Evolutionary conservation across 176 grass and related monocot species (phyloP).

Genomic region (Oryza australiensis): DNA sequence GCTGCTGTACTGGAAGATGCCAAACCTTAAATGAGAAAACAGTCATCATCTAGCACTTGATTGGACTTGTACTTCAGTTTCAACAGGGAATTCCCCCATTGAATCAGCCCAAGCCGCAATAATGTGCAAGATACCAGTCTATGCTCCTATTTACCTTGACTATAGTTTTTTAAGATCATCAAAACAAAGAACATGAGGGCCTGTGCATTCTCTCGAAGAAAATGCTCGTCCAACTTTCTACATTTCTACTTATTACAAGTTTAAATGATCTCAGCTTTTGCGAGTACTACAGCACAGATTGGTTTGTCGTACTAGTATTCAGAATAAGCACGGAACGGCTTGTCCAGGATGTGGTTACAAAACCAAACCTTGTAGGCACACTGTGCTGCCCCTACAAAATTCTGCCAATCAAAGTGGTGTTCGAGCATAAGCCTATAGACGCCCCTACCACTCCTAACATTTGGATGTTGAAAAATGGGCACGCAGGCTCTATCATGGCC

Average conservation of each 20-base stretch:
- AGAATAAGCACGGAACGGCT: not conserved
- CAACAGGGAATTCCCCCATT: conserved; percentile 28
- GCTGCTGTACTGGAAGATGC: conserved; percentile 53
- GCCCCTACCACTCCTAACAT: conserved; percentile 1
- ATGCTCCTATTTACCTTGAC: conserved; percentile 12
- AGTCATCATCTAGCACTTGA: conserved; percentile 53
- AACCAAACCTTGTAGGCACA: not conserved
- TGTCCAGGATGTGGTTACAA: conserved; percentile 15
- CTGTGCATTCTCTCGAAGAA: not conserved
- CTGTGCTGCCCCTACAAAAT: conserved; percentile 15
- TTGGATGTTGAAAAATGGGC: conserved; percentile 17
- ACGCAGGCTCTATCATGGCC: not conserved
- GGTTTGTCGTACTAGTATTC: not conserved
- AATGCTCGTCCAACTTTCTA: not conserved
- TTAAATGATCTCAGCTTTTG: conserved; percentile 16
- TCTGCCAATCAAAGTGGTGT: conserved; percentile 16
- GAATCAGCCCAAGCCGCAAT: conserved; percentile 23
- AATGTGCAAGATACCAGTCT: conserved; percentile 29
- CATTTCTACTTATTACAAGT: too few relatives aligned
- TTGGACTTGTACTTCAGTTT: conserved; percentile 39
- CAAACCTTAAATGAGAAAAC: conserved; percentile 58
- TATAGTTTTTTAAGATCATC: not conserved
- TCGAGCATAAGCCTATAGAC: conserved; percentile 19
- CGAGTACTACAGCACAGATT: not conserved
- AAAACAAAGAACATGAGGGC: not conserved